Evolutionary conservation across 2,329 filamentous ascomycete species (phyloP), one percentile per base, ranked within the genome.

Genomic region (Beauveria pseudobassiana): DNA sequence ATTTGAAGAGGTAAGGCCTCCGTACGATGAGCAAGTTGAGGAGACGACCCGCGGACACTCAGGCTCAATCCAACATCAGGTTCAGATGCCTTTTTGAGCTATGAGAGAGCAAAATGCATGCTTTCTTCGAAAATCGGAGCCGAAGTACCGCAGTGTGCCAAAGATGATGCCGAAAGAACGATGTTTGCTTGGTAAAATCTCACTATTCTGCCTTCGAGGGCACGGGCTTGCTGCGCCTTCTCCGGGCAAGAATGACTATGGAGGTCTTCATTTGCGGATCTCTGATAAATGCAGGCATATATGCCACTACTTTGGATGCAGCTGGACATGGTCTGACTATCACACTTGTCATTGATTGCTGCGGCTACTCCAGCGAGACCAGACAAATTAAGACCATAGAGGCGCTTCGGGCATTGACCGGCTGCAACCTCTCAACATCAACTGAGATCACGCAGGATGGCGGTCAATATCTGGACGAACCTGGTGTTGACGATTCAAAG

Each of bases 261-360:
- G 90, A 97, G 69, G 78, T 99, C 14, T 97, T 90, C 74, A 84
- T 98, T 26, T 96, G 90, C 69, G 95, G 95, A 24, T 88, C 89
- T 50, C 82, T 96, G 54, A 90, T 88, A 49, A 97, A 98, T 69
- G 79, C 96, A 42, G 93, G 92, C 38, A 87, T 98, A 52, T 92
- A 95, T 71, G 93, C 95, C 8, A 97, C 93, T 1, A 92, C 92
- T 3, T 81, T 96, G 65, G 95, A 97, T 70, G 95, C 93, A 12
- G 93, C 91, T 1, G 85, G 89, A 22, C 89, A 97, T 73, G 95
- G 93, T 5, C 87, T 96, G 69, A 81, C 85, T n/a, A 91, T 97
- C 69, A 95, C 89, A 5, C 78, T 98, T 14, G 78, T 98, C 45
- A 87, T 95, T 58, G 92, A 98, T 72, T 97, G 93, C 72, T 85